These are phyloP conservation scores for Acanthamoeba healyi DNA, from an alignment of 208 protist species.

Conservation along the genomic window DNA sequence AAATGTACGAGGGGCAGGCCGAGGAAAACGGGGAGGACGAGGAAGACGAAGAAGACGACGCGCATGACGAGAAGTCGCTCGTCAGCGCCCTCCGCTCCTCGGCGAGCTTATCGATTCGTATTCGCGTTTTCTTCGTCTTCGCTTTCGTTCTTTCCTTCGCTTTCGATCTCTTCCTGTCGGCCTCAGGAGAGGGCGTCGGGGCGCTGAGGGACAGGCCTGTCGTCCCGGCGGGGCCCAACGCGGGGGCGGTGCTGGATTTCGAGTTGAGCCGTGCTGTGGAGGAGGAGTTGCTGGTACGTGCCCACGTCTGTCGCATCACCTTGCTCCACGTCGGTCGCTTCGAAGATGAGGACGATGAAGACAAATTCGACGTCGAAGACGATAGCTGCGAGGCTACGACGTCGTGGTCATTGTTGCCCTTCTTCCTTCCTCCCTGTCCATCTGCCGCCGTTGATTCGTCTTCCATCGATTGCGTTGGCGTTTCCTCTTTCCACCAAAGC, in stretches of 20 bases:
- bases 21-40: neutral
- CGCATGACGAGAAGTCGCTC: neutral
- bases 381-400: neutral
- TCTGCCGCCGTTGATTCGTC: neutral
- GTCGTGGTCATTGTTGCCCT: neutral
- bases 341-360: neutral
- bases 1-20: neutral
- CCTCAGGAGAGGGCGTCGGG: too few species aligned
- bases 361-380: neutral
- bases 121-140: neutral
- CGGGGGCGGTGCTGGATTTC: constrained; percentile 10
- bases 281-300: neutral
- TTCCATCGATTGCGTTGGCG: too few species aligned
- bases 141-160: constrained; percentile 54
- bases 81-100: neutral
- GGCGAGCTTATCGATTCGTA: neutral
- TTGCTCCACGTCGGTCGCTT: neutral
- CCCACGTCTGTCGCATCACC: neutral
- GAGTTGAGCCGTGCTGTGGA: neutral
- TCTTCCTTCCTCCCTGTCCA: too few species aligned
- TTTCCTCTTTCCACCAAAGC: too few species aligned
- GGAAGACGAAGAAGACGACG: neutral
- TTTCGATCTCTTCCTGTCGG: constrained; percentile 15
- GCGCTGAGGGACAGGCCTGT: too few species aligned
- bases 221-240: neutral